Evolutionary conservation across 257 asterid species (phyloP).

Genomic region (Nicotiana knightiana): DNA sequence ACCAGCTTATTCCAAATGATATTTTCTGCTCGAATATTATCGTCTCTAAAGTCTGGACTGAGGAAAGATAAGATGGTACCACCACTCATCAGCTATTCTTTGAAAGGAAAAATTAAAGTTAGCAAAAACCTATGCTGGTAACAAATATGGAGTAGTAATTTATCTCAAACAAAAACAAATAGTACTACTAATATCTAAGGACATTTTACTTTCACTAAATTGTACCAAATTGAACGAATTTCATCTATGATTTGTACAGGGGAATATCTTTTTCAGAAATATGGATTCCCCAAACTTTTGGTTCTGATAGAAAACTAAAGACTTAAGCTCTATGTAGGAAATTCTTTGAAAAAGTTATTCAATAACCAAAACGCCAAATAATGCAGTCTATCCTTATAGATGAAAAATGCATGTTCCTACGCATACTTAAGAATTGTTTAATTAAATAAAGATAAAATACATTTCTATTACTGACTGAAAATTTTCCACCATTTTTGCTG

Average conservation of each 20-base stretch:
- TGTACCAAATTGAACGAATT: not conserved
- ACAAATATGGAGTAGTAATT: not conserved
- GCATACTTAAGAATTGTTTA: not conserved
- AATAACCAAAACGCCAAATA: not conserved
- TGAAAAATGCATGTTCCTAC: not conserved
- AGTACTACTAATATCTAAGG: no score
- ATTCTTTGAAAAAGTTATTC: no score
- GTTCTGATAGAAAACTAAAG: not conserved
- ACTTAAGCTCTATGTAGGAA: no score
- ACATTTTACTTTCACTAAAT: no score
- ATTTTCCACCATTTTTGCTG: no score
- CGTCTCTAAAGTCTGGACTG: not conserved
- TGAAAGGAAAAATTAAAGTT: not conserved
- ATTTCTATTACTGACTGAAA: not conserved
- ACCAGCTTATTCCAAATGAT: not conserved
- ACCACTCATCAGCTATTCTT: not conserved
- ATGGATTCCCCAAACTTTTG: not conserved
- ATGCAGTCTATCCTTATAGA: not conserved
- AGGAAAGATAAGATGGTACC: constrained; percentile 1
- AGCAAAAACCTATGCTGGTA: not conserved
- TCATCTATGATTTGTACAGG: no score
- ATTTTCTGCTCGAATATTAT: not conserved
- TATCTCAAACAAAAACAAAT: not conserved
- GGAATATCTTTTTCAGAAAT: no score
- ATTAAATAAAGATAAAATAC: not conserved